Evolutionary conservation across 805 yeast genomes (phyloP), one percentile per base, ranked within the genome.

Genomic region (Cyberlindnera nakhonratchasimensis): DNA sequence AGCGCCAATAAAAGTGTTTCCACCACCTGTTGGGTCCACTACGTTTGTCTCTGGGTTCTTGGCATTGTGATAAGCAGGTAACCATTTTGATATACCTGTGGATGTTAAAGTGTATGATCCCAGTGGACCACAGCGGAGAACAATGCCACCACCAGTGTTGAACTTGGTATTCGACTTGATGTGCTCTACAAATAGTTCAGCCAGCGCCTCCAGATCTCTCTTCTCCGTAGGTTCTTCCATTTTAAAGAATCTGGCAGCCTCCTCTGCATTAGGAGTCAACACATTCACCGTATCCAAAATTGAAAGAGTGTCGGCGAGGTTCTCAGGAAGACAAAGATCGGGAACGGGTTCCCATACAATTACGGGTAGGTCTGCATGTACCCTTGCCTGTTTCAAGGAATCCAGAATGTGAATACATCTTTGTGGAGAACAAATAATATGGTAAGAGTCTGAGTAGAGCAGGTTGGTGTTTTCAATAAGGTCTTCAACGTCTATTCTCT

Each of bases 11-110:
- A 84, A 89, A 0, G 96, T 74, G 57, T 90, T 95, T 0, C 98
- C 98, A 14, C 95, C 96, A 0, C 98, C 98, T 0, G 97, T 90
- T 3, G 96, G 95, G 61, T 90, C 98, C 2, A 85, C 68, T 0
- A 89, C 89, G 36, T 61, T 59, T 51, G 55, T 58, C 10, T 23
- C 9, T 3, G 55, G 53, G 4, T 55, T 52, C 17, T 64, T 66
- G 16, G 64, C 60, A 11, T 55, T 60, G 56, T 89, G 95, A 60
- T 83, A 91, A 1, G 96, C 86, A 0, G 93, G 90, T 18, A 78
- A 71, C 78, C 85, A 76, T 10, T 55, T 45, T 2, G 42, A 50
- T 5, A 53, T 36, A 0, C 61, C 59, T 1, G 48, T 38, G 0
- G 52, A 42, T 1, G 73, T 62, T 19, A 70, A 55, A 2, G 80